Evolutionary conservation across 208 protist species (phyloP).

Genomic region (Acanthamoeba castellanii): DNA sequence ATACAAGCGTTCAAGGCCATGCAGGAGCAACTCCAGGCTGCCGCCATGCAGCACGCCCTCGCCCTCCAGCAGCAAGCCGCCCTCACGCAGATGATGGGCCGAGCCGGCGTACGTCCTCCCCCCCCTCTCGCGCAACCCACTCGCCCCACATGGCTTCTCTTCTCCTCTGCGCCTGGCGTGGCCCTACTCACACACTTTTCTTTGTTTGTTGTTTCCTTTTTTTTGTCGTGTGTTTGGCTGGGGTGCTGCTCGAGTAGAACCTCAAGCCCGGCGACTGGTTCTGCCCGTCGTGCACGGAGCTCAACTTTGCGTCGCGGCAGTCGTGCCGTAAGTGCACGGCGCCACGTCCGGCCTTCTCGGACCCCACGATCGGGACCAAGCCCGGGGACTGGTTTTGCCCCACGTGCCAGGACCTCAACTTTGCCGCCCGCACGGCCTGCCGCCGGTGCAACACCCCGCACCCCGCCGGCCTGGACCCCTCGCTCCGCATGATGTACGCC

Average conservation of each 20-base stretch:
- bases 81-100: slow-evolving; percentile 15
- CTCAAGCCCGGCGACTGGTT: slow-evolving; percentile 68
- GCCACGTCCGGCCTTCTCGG: slow-evolving; percentile 33
- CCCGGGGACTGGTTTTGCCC: slow-evolving; percentile 74
- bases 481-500: slow-evolving; percentile 44
- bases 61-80: slow-evolving; percentile 11
- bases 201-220: not conserved
- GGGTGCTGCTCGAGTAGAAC: not conserved
- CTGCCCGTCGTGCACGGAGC: slow-evolving; percentile 63
- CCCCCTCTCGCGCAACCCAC: too few relatives aligned
- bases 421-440: slow-evolving; percentile 63
- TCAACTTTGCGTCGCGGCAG: slow-evolving; percentile 73
- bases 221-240: not conserved
- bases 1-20: slow-evolving; percentile 72
- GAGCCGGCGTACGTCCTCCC: not conserved
- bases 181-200: not conserved
- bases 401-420: slow-evolving; percentile 69
- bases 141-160: not conserved
- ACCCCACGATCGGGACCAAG: slow-evolving; percentile 67
- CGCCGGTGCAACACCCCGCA: slow-evolving; percentile 53
- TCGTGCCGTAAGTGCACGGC: slow-evolving; percentile 59
- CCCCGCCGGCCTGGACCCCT: slow-evolving; percentile 44
- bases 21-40: slow-evolving; percentile 54
- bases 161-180: not conserved
- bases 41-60: slow-evolving; percentile 40